Conservation (phyloP, 805 yeast species). For the Candida coquimbonensis region DNA sequence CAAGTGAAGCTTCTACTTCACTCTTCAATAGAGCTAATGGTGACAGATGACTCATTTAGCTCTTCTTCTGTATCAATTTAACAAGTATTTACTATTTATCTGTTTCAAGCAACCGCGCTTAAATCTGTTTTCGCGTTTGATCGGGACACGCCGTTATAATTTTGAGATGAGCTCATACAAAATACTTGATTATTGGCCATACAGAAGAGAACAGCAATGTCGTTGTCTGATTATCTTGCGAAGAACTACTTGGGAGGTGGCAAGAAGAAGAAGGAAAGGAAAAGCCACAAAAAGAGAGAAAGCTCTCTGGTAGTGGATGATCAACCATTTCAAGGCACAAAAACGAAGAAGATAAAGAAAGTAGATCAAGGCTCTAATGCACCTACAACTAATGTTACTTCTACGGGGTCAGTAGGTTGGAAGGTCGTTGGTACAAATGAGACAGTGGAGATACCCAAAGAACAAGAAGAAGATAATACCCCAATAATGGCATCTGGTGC, state of each 20-base stretch:
- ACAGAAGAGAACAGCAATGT: conserved; percentile 1
- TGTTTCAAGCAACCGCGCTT: no score
- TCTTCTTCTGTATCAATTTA: no score
- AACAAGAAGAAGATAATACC: not conserved
- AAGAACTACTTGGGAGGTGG: conserved; percentile 35
- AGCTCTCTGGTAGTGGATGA: conserved; percentile 18
- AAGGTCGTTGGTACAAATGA: conserved; percentile 19
- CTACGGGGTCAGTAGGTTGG: conserved; percentile 15
- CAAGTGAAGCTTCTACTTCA: not conserved
- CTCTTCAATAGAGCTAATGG: not conserved
- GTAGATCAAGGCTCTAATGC: not conserved
- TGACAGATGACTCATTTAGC: no score
- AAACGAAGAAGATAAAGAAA: not conserved
- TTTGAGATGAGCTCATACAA: no score
- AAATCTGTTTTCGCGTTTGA: no score
- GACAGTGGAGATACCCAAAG: not conserved
- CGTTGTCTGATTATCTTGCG: conserved; percentile 1
- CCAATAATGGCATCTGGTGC: conserved; percentile 26
- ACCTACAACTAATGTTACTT: no score
- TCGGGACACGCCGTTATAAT: no score
- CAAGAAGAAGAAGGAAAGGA: conserved; percentile 21
- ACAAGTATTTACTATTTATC: no score
- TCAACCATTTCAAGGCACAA: conserved; percentile 5
- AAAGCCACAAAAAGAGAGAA: conserved; percentile 5
- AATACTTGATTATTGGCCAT: no score